Base-by-base conservation (phyloP, 1,284 basidiomycete genomes). In the Tilletia horrida region DNA sequence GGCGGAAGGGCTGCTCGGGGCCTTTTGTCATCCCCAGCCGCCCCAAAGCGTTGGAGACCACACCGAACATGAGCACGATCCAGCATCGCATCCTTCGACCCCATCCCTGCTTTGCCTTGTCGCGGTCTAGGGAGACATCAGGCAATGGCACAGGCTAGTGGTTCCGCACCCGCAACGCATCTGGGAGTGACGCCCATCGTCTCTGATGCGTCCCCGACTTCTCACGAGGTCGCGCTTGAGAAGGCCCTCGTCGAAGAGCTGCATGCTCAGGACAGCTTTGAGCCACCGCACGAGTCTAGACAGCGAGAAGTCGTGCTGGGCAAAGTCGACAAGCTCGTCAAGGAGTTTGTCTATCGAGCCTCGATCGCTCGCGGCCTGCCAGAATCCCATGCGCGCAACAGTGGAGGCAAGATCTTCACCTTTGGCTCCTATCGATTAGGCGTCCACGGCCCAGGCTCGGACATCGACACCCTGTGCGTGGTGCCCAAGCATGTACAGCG, bases 381-480 rank as follows among this genome's bases (percentile, higher is more conserved):
- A 25, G 93, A 97, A 78, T 84, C 89, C 59, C 89, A 91, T 1
- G 93, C 93, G 18, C 87, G 84, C 63, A 88, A 90, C 65, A 91
- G 94, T 4, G 96, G 95, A 67, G 96, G 95, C 72, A 95, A 97
- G 85, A 97, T 99, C 81, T 99, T 94, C 83, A 97, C 96, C 2
- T 99, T 97, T 82, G 95, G 96, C 45, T 96, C 93, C 64, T 78
- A 80, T 61, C 75, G 78, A 42, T 85, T 99, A 52, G 95, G 95
- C 67, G 95, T 98, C 16, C 96, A 98, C 83, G 92, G 92, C 14
- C 95, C 96, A 43, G 92, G 93, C 9, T 88, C 90, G 57, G 95
- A 98, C 88, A 97, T 99, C 82, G 95, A 99, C 85, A 97, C 94
- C n/a, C 86, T 99, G 43, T 93, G 93, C 82, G 95, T 98, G 31